phyloP scores from a whole-genome alignment of 1,284 basidiomycete species.

The Papiliotrema fonsecae region DNA sequence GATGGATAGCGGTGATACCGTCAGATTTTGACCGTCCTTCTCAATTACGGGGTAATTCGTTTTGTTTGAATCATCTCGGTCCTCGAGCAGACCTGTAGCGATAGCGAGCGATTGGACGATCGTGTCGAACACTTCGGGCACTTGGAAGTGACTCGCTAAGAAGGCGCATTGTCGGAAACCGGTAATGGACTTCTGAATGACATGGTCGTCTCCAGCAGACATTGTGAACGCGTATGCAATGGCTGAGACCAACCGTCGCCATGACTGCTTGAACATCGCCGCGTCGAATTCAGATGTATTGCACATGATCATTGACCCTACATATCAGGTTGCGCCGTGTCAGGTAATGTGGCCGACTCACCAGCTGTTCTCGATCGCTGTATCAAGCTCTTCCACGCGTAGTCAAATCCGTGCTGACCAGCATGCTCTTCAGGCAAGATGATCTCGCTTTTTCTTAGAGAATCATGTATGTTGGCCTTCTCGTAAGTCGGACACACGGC shows the following conservation, averaged over 20 bases:
- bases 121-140: conserved; percentile 95
- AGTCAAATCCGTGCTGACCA: conserved; percentile 95
- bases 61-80: conserved; percentile 60
- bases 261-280: conserved; percentile 86
- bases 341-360: conserved; percentile 38
- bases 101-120: conserved; percentile 88
- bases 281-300: conserved; percentile 77
- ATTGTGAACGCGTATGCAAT: conserved; percentile 90
- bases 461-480: conserved; percentile 76
- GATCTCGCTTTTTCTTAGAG: conserved; percentile 90
- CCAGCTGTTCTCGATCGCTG: conserved; percentile 74
- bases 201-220: conserved; percentile 86
- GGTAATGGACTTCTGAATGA: conserved; percentile 88
- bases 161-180: conserved; percentile 96
- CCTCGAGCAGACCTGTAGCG: conserved; percentile 75
- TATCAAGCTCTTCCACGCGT: conserved; percentile 96
- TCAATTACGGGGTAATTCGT: conserved; percentile 86
- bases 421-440: conserved; percentile 97
- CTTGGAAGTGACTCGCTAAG: conserved; percentile 77
- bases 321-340: not conserved
- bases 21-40: conserved; percentile 82
- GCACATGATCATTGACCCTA: conserved; percentile 73
- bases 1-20: conserved; percentile 86
- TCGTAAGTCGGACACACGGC: not conserved
- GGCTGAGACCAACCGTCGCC: conserved; percentile 86